Evolutionary conservation across 164 flowering plant species (phyloP).

Genomic region (Piper longum): DNA sequence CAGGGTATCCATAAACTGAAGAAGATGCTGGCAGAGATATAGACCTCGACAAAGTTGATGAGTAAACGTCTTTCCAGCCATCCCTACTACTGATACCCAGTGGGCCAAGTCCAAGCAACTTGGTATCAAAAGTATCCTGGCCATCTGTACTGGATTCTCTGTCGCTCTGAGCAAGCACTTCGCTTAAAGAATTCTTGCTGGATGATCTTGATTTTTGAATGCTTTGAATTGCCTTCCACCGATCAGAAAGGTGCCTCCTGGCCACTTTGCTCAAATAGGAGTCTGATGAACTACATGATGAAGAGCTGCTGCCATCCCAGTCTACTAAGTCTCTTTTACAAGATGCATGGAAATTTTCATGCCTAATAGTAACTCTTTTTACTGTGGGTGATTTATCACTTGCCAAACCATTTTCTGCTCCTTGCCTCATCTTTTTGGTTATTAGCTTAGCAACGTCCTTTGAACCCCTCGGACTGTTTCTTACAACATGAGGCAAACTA

Average conservation of each 20-base stretch:
- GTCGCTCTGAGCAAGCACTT: constrained; percentile 68
- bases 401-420: constrained; percentile 13
- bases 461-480: constrained; percentile 32
- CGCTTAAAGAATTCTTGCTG: constrained; percentile 38
- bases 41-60: constrained; percentile 30
- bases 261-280: constrained; percentile 68
- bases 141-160: constrained; percentile 9
- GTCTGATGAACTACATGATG: constrained; percentile 28
- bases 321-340: constrained; percentile 38
- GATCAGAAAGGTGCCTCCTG: constrained; percentile 65
- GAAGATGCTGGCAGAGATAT: constrained; percentile 15
- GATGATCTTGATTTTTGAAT: constrained; percentile 24
- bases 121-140: constrained; percentile 1
- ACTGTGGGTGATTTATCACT: constrained; percentile 14
- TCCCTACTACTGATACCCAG: constrained; percentile 71
- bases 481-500: constrained; percentile 13
- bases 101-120: constrained; percentile 20
- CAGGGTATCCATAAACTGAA: neutral
- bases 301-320: constrained; percentile 17
- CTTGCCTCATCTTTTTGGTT: constrained; percentile 20
- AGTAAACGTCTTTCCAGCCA: constrained; percentile 57
- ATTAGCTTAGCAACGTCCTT: constrained; percentile 52
- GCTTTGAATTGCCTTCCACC: constrained; percentile 51
- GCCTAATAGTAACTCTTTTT: constrained; percentile 44
- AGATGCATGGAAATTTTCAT: constrained; percentile 41